Evolutionary conservation across 371 early-diverging fungal species (phyloP).

Genomic region (Mortierella sp.): DNA sequence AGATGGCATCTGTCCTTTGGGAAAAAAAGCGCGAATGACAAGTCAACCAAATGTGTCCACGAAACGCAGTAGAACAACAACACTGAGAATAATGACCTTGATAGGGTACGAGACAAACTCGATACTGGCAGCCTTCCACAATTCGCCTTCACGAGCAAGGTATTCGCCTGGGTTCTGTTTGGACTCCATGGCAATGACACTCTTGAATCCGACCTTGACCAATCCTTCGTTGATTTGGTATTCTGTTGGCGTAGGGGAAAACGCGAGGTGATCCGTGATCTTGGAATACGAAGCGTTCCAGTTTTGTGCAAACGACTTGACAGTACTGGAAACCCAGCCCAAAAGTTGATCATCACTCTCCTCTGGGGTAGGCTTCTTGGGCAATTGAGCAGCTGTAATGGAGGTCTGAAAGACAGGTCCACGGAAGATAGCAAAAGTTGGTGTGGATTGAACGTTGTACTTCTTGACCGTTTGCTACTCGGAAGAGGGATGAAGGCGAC

Average conservation of each 20-base stretch:
- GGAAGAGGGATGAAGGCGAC: not conserved
- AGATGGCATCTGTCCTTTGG: slow-evolving; percentile 33
- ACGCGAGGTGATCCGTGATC: slow-evolving; percentile 51
- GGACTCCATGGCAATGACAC: slow-evolving; percentile 48
- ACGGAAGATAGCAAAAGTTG: slow-evolving; percentile 40
- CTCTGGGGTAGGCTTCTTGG: slow-evolving; percentile 30
- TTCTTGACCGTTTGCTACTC: slow-evolving; percentile 33
- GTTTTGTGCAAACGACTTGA: slow-evolving; percentile 26
- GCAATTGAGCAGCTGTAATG: slow-evolving; percentile 37
- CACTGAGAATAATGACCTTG: slow-evolving; percentile 23
- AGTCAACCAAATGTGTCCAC: too few relatives aligned
- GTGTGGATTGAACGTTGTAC: slow-evolving; percentile 31
- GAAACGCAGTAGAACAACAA: not conserved
- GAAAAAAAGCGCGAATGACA: not conserved
- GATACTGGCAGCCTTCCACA: slow-evolving; percentile 33
- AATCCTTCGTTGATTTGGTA: slow-evolving; percentile 38
- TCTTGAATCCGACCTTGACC: slow-evolving; percentile 46
- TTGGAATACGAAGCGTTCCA: slow-evolving; percentile 51
- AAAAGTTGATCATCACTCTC: slow-evolving; percentile 45
- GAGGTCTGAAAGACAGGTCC: slow-evolving; percentile 42
- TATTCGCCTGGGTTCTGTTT: slow-evolving; percentile 45
- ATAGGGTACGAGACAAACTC: slow-evolving; percentile 44
- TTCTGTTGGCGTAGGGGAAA: slow-evolving; percentile 43
- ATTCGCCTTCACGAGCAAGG: slow-evolving; percentile 21
- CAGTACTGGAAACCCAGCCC: slow-evolving; percentile 28